These are phyloP conservation scores for Kondoa malvinella DNA, from an alignment of 768 basidiomycete genomes.

Conservation along the genomic window DNA sequence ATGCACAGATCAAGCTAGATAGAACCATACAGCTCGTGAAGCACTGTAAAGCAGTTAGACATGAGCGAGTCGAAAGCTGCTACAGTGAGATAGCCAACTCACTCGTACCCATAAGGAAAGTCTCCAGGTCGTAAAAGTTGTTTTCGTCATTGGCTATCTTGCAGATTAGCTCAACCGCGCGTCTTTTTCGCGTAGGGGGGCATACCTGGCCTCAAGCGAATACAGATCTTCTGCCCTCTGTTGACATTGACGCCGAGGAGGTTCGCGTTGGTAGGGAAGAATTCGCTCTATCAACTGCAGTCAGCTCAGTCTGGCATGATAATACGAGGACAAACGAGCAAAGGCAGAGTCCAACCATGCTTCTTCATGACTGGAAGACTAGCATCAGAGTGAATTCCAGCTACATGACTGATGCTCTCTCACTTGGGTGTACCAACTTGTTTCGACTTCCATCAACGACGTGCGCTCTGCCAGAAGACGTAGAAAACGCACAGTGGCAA, in stretches of 20 bases:
- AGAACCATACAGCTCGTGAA: not conserved
- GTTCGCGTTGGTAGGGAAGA: constrained; percentile 58
- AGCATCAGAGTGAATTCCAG: constrained; percentile 29
- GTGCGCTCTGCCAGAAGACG: not conserved
- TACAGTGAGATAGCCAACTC: constrained; percentile 48
- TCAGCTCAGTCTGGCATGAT: constrained; percentile 49
- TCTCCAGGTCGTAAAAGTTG: constrained; percentile 36
- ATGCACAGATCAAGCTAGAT: not conserved
- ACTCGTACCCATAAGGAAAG: constrained; percentile 61
- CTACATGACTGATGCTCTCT: not conserved
- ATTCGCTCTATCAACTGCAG: constrained; percentile 46
- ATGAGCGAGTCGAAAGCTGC: not conserved
- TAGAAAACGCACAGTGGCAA: constrained; percentile 38
- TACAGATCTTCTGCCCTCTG: constrained; percentile 59
- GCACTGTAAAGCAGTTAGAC: no score
- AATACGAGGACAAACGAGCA: constrained; percentile 55
- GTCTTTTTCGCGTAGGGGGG: constrained; percentile 49
- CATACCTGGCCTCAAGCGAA: constrained; percentile 51
- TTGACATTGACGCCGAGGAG: constrained; percentile 54
- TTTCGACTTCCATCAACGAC: not conserved
- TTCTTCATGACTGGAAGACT: constrained; percentile 91
- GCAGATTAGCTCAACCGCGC: constrained; percentile 33
- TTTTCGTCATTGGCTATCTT: constrained; percentile 10
- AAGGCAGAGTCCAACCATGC: constrained; percentile 48
- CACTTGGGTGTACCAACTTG: not conserved